Evolutionary conservation across 1,284 basidiomycete species (phyloP), one percentile per base, ranked within the genome.

Genomic region (Sporisorium graminicola): DNA sequence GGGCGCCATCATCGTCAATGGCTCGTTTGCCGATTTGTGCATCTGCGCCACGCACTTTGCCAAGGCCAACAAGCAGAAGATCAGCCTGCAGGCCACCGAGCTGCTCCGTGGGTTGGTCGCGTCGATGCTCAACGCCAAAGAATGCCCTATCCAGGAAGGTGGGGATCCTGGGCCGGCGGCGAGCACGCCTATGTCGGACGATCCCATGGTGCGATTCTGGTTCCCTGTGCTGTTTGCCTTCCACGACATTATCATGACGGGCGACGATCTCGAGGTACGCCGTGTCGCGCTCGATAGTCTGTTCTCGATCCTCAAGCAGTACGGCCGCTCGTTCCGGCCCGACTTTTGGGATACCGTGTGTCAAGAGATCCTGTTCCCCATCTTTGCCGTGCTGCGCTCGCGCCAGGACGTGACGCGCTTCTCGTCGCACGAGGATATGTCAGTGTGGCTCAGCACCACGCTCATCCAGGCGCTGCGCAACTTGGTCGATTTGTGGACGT

Each of bases 241-340:
- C 88, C 98, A 97, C 87, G 97, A 99, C 86, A 95, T 99, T 70
- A 96, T 99, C 86, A 99, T 99, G 97, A 99, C 98, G 70, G 97
- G 95, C 16, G 98, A 99, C 86, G 97, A 99, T 85, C 88, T 99
- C 43, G 97, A 99, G 90, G 95, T 99, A 65, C 91, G 98, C 73
- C 90, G 84, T 20, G 83, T 85, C 13, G 95, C 98, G 0, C 89
- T 99, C 29, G 95, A 99, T 86, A 97, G 95, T 24, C 88, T 99
- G 42, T 99, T 99, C 86, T 91, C 91, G 27, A 96, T 95, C 0
- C 89, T 99, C 80, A 98, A 98, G 87, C 92, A 90, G 29, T 92
- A 98, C 83, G 97, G 97, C 0, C 87, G 89, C 5, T 89, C 91
- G 3, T 99, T 95, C 87, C 91, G 94, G 13, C 90, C 92, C 29